Conservation (phyloP, 1,284 basidiomycete genomes). For the Apiotrichum sp. region DNA sequence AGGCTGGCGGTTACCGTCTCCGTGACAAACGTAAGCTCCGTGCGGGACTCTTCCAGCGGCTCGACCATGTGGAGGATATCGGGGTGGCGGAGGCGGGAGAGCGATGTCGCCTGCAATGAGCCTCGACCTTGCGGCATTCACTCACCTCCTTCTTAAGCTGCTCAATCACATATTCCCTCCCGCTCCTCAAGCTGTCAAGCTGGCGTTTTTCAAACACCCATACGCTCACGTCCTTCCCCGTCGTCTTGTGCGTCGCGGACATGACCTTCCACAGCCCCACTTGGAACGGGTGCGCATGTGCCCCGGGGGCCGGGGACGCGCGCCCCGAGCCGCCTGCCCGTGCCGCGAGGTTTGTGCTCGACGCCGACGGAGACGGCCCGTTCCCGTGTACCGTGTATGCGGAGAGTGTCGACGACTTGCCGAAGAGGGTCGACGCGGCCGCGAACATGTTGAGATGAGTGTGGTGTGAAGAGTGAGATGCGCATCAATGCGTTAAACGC, state of each 20-base stretch:
- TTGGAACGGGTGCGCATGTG: slow-evolving; percentile 49
- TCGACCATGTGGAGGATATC: slow-evolving; percentile 98
- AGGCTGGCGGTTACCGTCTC: slow-evolving; percentile 70
- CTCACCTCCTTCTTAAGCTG: slow-evolving; percentile 79
- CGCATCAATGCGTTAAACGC: too few species aligned
- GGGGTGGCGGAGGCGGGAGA: slow-evolving; percentile 83
- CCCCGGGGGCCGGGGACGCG: slow-evolving; percentile 34
- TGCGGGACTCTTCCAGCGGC: slow-evolving; percentile 87
- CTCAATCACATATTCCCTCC: slow-evolving; percentile 65
- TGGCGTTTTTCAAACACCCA: slow-evolving; percentile 82
- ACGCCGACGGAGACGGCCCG: slow-evolving; percentile 27
- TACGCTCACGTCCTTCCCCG: slow-evolving; percentile 76
- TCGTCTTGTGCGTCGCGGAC: slow-evolving; percentile 75
- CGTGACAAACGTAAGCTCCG: slow-evolving; percentile 84
- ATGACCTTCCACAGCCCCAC: slow-evolving; percentile 86
- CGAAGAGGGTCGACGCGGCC: slow-evolving; percentile 83
- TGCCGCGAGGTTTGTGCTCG: slow-evolving; percentile 40
- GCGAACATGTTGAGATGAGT: slow-evolving; percentile 75
- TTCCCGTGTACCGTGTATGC: slow-evolving; percentile 61
- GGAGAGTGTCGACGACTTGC: slow-evolving; percentile 75
- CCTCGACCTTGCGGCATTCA: slow-evolving; percentile 12
- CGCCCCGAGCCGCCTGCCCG: slow-evolving; percentile 45
- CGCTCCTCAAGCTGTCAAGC: slow-evolving; percentile 63
- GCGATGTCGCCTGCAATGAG: slow-evolving; percentile 63
- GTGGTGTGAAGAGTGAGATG: too few species aligned